Evolutionary conservation across 108 stramenopile species (phyloP).

Genomic region (Pelagomonas calceolata): DNA sequence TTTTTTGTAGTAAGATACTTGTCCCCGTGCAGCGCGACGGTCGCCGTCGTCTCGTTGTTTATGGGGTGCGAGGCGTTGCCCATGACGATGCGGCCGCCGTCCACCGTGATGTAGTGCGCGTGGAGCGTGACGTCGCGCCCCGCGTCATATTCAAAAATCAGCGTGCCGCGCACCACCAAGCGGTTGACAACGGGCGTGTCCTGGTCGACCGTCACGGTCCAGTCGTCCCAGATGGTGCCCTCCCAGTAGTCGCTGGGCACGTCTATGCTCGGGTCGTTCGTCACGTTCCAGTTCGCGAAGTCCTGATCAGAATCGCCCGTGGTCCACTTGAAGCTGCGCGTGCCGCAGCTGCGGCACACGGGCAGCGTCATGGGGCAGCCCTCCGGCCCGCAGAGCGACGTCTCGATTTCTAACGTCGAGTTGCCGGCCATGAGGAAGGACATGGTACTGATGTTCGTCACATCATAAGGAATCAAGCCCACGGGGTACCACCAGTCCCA

Average conservation of each 20-base stretch:
- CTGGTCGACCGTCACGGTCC: constrained; percentile 5
- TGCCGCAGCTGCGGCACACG: not conserved
- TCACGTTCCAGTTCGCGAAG: constrained; percentile 9
- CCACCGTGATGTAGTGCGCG: not conserved
- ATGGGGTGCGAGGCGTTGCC: constrained; percentile 5
- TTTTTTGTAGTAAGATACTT: not conserved
- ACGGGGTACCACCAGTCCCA: not conserved
- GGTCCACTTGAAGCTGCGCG: constrained; percentile 1
- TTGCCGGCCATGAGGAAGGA: constrained; percentile 6
- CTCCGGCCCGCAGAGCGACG: constrained; percentile 6
- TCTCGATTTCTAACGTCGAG: constrained; percentile 1
- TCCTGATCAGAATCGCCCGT: not conserved
- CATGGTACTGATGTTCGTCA: not conserved
- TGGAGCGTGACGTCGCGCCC: not conserved
- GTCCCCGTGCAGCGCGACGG: constrained; percentile 8
- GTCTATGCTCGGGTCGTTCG: constrained; percentile 5
- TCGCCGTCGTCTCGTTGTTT: constrained; percentile 3
- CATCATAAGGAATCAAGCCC: constrained; percentile 2
- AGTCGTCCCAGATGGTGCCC: constrained; percentile 2
- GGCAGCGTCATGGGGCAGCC: constrained; percentile 12
- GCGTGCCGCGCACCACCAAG: constrained; percentile 3
- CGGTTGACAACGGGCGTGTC: constrained; percentile 3
- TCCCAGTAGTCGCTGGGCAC: not conserved
- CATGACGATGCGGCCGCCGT: constrained; percentile 5
- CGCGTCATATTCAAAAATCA: not conserved